phyloP scores from a whole-genome alignment of 108 stramenopile genomes.

The Stephanodiscus triporus region DNA sequence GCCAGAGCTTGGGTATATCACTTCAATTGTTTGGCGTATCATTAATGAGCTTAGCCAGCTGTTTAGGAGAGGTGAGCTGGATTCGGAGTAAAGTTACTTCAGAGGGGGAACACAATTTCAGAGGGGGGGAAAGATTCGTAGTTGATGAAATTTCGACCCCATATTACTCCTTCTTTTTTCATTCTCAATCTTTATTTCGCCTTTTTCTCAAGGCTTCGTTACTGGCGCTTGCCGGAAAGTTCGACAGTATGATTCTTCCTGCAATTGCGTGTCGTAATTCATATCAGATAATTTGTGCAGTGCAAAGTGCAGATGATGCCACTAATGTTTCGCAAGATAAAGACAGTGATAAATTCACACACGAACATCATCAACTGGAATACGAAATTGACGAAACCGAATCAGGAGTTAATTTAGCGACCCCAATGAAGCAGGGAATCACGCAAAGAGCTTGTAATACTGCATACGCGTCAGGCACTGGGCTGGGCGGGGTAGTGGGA shows the following conservation, averaged over 20 bases:
- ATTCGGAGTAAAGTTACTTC: too few species aligned
- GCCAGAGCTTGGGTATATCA: slow-evolving; percentile 3
- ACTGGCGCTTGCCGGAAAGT: slow-evolving; percentile 79
- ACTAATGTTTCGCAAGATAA: not conserved
- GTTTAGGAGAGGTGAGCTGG: slow-evolving; percentile 81
- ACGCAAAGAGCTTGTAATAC: slow-evolving; percentile 51
- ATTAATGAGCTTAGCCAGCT: slow-evolving; percentile 63
- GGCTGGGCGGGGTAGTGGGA: slow-evolving; percentile 77
- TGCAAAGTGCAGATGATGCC: slow-evolving; percentile 19
- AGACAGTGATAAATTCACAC: not conserved
- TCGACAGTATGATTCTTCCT: slow-evolving; percentile 23
- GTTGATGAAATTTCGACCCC: too few species aligned
- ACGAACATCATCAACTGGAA: slow-evolving; percentile 3
- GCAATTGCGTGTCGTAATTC: not conserved
- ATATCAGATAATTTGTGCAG: slow-evolving; percentile 5
- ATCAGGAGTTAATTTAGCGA: slow-evolving; percentile 6
- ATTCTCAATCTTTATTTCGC: not conserved
- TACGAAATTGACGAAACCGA: slow-evolving; percentile 8
- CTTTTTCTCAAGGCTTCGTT: slow-evolving; percentile 51
- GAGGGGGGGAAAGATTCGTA: too few species aligned
- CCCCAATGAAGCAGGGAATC: slow-evolving; percentile 1
- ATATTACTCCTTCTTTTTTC: not conserved
- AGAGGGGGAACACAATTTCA: too few species aligned
- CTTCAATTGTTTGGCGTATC: slow-evolving; percentile 82
- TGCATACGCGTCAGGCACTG: slow-evolving; percentile 82